A percentile compares a stretch with the other conserved stretches of the same genome.
phyloP scores from a whole-genome alignment of 768 basidiomycete species.

The Dentipellis fragilis region DNA sequence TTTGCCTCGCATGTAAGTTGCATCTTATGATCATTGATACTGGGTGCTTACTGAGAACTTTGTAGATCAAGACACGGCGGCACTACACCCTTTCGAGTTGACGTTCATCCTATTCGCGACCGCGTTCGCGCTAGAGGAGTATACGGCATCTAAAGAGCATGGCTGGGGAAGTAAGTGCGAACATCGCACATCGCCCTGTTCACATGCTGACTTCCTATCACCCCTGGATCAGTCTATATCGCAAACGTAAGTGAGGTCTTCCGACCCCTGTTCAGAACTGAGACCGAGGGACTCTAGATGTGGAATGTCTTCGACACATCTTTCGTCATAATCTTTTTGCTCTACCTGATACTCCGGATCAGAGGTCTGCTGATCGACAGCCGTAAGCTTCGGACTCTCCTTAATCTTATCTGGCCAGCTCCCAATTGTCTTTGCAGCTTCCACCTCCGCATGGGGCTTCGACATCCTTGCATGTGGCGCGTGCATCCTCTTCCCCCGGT shows the following conservation, averaged over 20 bases:
- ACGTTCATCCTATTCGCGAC: conserved; percentile 67
- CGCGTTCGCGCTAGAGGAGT: conserved; percentile 80
- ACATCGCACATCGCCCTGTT: not conserved
- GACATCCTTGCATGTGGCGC: conserved; percentile 79
- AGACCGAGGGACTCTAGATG: conserved; percentile 35
- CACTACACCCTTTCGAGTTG: conserved; percentile 52
- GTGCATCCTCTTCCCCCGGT: conserved; percentile 81
- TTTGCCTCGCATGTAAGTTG: conserved; percentile 64
- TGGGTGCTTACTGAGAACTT: not conserved
- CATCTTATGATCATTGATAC: not conserved
- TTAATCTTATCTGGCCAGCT: not conserved
- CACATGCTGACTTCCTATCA: conserved; percentile 1
- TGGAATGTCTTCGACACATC: conserved; percentile 88
- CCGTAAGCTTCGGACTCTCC: not conserved
- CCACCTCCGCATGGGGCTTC: conserved; percentile 56
- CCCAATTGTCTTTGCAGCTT: not conserved
- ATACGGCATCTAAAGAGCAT: conserved; percentile 78
- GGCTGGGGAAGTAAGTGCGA: conserved; percentile 70
- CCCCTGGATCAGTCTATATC: conserved; percentile 54
- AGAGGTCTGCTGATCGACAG: not conserved
- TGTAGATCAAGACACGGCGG: conserved; percentile 45
- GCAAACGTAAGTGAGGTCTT: conserved; percentile 48
- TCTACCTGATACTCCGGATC: conserved; percentile 42
- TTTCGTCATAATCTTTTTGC: conserved; percentile 60
- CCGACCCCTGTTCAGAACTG: not conserved